Base-by-base conservation (phyloP, 1,284 basidiomycete genomes). In the Thecaphora thlaspeos region DNA sequence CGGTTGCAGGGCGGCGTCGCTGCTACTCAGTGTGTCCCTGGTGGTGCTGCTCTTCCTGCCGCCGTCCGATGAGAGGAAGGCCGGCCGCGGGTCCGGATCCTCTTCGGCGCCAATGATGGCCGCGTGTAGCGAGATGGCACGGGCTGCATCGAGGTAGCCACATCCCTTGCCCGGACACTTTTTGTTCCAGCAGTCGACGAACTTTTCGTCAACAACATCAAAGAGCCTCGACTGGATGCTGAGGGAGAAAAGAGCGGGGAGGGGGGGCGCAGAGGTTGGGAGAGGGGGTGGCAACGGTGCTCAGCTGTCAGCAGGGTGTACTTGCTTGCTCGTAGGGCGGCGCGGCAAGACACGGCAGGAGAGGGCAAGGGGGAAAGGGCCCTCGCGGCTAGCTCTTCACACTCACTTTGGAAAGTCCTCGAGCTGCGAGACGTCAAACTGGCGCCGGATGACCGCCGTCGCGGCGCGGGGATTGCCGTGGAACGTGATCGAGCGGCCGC, bases 171-270 rank as follows among this genome's bases (percentile, higher is more conserved):
- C 67, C 9, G 60, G 59, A 37, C 67, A 70, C 38, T 63, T 59
- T n/a, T 48, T 42, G 43, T 69, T 71, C 70, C 70, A 71, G 42
- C 70, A 71, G 34, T 71, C 70, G 46, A 71, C 70, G 54, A 71
- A 71, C 49, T 69, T 63, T n/a, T 71, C 70, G 43, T 71, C 70
- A 10, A 67, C 59, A 39, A 57, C 56, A 34, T 66, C 63, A 37
- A 66, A 66, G 14, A 70, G 49, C 24, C 58, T 43, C 23, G 55
- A 57, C 43, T 64, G 61, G 19, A 61, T 36, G 32, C 26, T 28
- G 26, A 28, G 26, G 26, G 26, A 28, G 26, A 7, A 11, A 28
- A 28, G 7, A 28, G 26, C 7, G 26, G 26, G 26, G 11, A 28
- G 26, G 26, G 7, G 7, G 11, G 26, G 26, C 26, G 26, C 11